A percentile compares a stretch with the other conserved stretches of the same genome.
These are phyloP conservation scores for Gentiana macrophylla DNA, from an alignment of 257 asterid genomes.

Conservation along the genomic window DNA sequence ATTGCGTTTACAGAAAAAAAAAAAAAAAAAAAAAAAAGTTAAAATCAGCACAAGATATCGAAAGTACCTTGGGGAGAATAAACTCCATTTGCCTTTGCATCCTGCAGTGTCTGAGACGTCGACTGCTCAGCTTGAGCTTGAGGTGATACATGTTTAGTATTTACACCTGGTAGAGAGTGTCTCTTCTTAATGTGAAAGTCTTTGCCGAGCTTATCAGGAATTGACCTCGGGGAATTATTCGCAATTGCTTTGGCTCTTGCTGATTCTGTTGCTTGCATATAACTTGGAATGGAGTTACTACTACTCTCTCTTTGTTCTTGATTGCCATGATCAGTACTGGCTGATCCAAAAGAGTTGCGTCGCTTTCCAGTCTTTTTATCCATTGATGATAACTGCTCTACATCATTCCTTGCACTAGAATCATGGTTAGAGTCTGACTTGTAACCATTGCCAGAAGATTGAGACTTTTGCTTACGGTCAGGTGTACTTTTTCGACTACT, in stretches of 20 bases:
- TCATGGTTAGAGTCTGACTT: conserved; percentile 34
- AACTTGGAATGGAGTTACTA: conserved; percentile 74
- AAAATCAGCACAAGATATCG: background rate
- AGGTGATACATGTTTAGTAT: conserved; percentile 85
- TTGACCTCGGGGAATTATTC: conserved; percentile 74
- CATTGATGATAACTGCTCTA: conserved; percentile 44
- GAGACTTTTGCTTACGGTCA: conserved; percentile 34
- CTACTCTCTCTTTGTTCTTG: conserved; percentile 81
- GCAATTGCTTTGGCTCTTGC: conserved; percentile 86
- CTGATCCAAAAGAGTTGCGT: conserved; percentile 62
- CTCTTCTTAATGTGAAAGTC: conserved; percentile 62
- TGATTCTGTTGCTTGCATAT: conserved; percentile 98
- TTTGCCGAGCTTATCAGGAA: conserved; percentile 84
- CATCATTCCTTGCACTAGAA: conserved; percentile 36
- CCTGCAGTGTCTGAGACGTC: conserved; percentile 62
- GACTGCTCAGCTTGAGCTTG: conserved; percentile 62
- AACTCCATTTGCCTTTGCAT: conserved; percentile 52
- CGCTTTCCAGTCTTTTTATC: conserved; percentile 56
- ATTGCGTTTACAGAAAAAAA: background rate
- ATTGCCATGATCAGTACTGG: conserved; percentile 45
- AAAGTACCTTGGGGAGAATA: conserved; percentile 75
- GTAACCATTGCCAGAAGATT: conserved; percentile 37
- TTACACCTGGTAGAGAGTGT: conserved; percentile 64
- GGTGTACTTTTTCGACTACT: conserved; percentile 39
- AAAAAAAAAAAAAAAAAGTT: no score